Percentiles rank a stretch among this genome's conserved stretches.
Conservation (phyloP, 2,329 filamentous ascomycete genomes). For the Huntiella abstrusa region DNA sequence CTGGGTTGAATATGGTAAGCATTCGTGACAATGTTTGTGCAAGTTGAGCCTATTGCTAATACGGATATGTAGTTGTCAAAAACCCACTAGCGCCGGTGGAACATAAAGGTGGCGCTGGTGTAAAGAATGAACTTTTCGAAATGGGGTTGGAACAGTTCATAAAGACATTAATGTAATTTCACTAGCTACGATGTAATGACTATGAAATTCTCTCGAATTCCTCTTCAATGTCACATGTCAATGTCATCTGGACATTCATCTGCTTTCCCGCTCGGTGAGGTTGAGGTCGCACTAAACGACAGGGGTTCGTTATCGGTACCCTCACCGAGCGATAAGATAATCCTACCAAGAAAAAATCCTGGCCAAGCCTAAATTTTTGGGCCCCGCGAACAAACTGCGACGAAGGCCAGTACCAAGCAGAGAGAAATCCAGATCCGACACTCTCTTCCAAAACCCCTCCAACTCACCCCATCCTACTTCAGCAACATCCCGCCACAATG, state of each 20-base stretch:
- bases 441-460: background rate
- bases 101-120: constrained; percentile 49
- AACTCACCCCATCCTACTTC: background rate
- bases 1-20: constrained; percentile 80
- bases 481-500: constrained; percentile 29
- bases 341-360: constrained; percentile 10
- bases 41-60: background rate
- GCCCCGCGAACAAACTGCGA: constrained; percentile 8
- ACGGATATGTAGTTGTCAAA: constrained; percentile 38
- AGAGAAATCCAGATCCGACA: too few species aligned
- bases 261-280: constrained; percentile 3
- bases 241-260: background rate
- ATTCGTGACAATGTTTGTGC: background rate
- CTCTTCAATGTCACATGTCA: background rate
- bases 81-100: constrained; percentile 51
- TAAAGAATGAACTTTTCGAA: constrained; percentile 53
- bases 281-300: background rate
- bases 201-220: background rate
- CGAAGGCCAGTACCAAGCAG: background rate
- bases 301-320: background rate
- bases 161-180: constrained; percentile 37
- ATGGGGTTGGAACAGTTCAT: constrained; percentile 62
- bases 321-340: constrained; percentile 8
- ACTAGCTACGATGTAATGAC: constrained; percentile 4
- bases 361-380: constrained; percentile 5